Percentiles rank a stretch among this genome's conserved stretches.
These are phyloP conservation scores for Bryoglossum gracile DNA, from an alignment of 495 filamentous ascomycete genomes.

Conservation along the genomic window DNA sequence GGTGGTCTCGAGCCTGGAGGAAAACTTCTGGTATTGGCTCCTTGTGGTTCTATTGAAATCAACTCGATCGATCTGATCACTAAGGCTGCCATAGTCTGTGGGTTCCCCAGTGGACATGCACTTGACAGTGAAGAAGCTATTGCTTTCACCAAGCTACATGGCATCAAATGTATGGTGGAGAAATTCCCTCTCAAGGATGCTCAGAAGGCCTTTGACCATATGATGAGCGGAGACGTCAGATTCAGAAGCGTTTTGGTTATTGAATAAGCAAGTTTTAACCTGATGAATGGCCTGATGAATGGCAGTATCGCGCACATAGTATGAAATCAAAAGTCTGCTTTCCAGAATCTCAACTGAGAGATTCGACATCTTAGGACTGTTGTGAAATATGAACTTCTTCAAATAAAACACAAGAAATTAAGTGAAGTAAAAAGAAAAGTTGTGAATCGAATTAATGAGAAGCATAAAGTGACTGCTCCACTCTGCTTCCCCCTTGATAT, in stretches of 20 bases:
- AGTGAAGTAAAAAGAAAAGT: too few species aligned
- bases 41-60: slow-evolving; percentile 43
- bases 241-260: slow-evolving; percentile 48
- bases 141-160: slow-evolving; percentile 47
- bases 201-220: slow-evolving; percentile 44
- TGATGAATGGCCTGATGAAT: too few species aligned
- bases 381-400: too few species aligned
- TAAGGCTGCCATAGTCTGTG: slow-evolving; percentile 45
- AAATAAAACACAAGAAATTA: too few species aligned
- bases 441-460: too few species aligned
- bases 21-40: slow-evolving; percentile 53
- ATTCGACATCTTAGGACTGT: too few species aligned
- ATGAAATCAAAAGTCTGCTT: too few species aligned
- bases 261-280: too few species aligned
- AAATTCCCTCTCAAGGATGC: slow-evolving; percentile 52
- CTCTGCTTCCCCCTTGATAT: too few species aligned
- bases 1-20: slow-evolving; percentile 48
- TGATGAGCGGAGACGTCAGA: slow-evolving; percentile 38
- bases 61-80: slow-evolving; percentile 41
- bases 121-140: slow-evolving; percentile 61
- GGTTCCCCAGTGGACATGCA: slow-evolving; percentile 59
- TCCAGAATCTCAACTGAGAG: too few species aligned
- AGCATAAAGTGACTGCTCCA: too few species aligned
- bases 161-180: slow-evolving; percentile 57
- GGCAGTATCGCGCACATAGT: too few species aligned